Percentiles rank a stretch among this genome's conserved stretches.
These are phyloP conservation scores for Fusarium citri DNA, from an alignment of 2,329 filamentous ascomycete genomes.

Conservation along the genomic window DNA sequence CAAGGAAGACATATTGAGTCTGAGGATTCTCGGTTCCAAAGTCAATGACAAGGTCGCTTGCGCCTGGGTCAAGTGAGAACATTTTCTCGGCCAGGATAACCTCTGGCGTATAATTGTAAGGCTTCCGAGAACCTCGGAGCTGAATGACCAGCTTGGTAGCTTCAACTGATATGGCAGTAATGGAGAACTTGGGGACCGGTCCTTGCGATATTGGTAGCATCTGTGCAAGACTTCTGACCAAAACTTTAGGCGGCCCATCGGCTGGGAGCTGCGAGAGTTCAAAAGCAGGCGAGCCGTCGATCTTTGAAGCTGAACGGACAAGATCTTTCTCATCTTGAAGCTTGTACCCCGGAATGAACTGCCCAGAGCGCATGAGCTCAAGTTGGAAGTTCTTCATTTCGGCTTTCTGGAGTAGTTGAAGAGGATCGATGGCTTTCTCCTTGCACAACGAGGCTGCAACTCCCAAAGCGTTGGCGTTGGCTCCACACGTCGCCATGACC, in stretches of 20 bases:
- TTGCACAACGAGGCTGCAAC: conserved; percentile 14
- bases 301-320: background rate
- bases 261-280: conserved; percentile 2
- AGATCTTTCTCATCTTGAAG: conserved; percentile 14
- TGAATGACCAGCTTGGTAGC: background rate
- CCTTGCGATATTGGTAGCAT: conserved; percentile 1
- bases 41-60: conserved; percentile 7
- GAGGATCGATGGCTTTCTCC: background rate
- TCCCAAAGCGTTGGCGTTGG: conserved; percentile 19
- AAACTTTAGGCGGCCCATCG: background rate
- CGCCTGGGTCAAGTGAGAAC: background rate
- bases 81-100: conserved; percentile 1
- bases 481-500: conserved; percentile 21
- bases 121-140: background rate
- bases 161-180: conserved; percentile 9
- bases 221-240: conserved; percentile 18
- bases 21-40: conserved; percentile 11
- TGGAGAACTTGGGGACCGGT: background rate
- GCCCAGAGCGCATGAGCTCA: conserved; percentile 20
- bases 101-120: conserved; percentile 19
- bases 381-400: conserved; percentile 13
- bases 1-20: conserved; percentile 17
- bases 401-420: background rate
- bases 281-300: background rate
- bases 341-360: conserved; percentile 20